Percentiles rank a stretch among this genome's conserved stretches.
Evolutionary conservation across 441 rosid genomes (phyloP).

Genomic region (Bocquillonia castaneifolia): DNA sequence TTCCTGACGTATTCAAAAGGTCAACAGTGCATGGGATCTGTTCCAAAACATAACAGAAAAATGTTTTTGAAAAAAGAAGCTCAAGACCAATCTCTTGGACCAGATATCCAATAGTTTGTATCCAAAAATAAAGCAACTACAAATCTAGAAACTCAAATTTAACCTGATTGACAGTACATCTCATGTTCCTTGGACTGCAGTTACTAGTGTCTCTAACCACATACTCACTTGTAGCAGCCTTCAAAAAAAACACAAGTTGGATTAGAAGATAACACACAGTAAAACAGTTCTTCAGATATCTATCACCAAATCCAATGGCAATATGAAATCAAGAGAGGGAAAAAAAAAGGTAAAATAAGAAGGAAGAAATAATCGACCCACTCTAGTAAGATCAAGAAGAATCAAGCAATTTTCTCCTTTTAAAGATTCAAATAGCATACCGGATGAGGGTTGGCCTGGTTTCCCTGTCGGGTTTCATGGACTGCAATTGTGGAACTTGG

Average conservation of each 20-base stretch:
- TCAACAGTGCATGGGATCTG: constrained; percentile 76
- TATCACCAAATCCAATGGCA: not conserved
- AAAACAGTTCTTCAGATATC: not conserved
- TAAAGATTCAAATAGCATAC: constrained; percentile 24
- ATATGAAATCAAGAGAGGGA: too few species aligned
- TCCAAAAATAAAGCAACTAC: not conserved
- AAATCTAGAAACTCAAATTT: constrained; percentile 3
- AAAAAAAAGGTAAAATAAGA: not conserved
- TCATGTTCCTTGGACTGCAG: constrained; percentile 66
- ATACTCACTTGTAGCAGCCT: constrained; percentile 59
- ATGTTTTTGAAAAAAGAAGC: not conserved
- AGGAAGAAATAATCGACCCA: not conserved
- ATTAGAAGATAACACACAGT: constrained; percentile 19
- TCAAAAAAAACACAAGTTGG: constrained; percentile 8
- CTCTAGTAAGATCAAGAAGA: not conserved
- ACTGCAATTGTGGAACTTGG: constrained; percentile 36
- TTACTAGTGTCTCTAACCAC: constrained; percentile 51
- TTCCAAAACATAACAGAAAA: not conserved
- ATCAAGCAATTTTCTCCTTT: not conserved
- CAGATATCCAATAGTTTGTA: not conserved
- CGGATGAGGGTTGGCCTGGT: constrained; percentile 57
- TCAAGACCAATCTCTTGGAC: not conserved
- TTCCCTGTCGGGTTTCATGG: constrained; percentile 47
- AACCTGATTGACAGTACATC: constrained; percentile 76
- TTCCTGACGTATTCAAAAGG: constrained; percentile 58